phyloP scores from a whole-genome alignment of 2,329 filamentous ascomycete species.

The Colletotrichum shisoi region DNA sequence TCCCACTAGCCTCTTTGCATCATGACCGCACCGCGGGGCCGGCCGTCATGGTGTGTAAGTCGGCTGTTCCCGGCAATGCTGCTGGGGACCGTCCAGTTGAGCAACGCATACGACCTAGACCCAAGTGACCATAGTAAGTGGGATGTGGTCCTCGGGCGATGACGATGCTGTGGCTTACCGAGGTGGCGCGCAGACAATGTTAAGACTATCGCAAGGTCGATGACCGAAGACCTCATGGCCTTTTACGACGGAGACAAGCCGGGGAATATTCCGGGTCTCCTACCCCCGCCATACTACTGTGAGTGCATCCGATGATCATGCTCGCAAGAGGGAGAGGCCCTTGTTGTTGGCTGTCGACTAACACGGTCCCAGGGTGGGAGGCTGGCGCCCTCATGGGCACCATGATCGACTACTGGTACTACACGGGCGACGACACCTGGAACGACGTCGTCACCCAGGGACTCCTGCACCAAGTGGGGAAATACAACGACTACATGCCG shows the following conservation, averaged over 20 bases:
- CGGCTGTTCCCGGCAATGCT: slow-evolving; percentile 30
- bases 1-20: slow-evolving; percentile 11
- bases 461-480: slow-evolving; percentile 77
- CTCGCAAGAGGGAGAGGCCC: no score
- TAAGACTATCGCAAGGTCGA: slow-evolving; percentile 57
- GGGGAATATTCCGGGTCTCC: slow-evolving; percentile 60
- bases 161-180: slow-evolving; percentile 2
- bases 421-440: slow-evolving; percentile 76
- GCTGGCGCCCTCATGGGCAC: slow-evolving; percentile 75
- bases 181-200: slow-evolving; percentile 55
- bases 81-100: slow-evolving; percentile 37
- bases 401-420: slow-evolving; percentile 85
- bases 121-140: slow-evolving; percentile 49
- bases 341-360: neutral
- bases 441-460: slow-evolving; percentile 73
- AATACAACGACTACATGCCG: slow-evolving; percentile 79
- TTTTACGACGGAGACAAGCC: slow-evolving; percentile 60
- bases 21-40: slow-evolving; percentile 38
- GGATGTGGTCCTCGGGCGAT: neutral
- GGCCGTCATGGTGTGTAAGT: slow-evolving; percentile 31
- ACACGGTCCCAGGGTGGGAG: slow-evolving; percentile 67
- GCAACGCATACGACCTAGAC: slow-evolving; percentile 50
- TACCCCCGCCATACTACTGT: slow-evolving; percentile 65
- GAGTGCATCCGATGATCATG: slow-evolving; percentile 41
- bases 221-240: slow-evolving; percentile 54